phyloP scores from a whole-genome alignment of 257 asterid species.

The Thymus quinquecostatus region DNA sequence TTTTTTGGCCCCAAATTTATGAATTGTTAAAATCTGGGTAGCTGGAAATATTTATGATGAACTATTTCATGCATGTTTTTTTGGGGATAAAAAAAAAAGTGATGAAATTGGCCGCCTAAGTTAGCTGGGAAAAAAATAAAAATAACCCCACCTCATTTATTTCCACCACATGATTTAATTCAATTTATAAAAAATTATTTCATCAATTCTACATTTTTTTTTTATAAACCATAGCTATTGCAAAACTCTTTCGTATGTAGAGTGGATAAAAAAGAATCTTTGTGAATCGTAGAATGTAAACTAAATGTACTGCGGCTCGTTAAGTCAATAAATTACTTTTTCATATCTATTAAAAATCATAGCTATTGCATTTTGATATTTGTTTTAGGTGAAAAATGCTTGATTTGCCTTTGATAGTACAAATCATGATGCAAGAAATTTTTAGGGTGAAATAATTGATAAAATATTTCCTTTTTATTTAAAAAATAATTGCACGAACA shows the following conservation, averaged over 20 bases:
- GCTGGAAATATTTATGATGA: slow-evolving; percentile 38
- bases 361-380: slow-evolving; percentile 16
- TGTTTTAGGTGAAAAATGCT: slow-evolving; percentile 13
- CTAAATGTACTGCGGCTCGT: too few relatives aligned
- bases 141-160: slow-evolving; percentile 44
- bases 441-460: too few relatives aligned
- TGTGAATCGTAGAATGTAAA: too few relatives aligned
- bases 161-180: slow-evolving; percentile 38
- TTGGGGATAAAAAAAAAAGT: background rate
- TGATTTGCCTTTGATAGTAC: slow-evolving; percentile 4
- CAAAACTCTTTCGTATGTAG: background rate
- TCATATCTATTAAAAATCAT: background rate
- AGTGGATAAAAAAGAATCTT: too few relatives aligned
- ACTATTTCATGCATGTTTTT: background rate
- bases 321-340: too few relatives aligned
- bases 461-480: too few relatives aligned
- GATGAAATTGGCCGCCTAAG: slow-evolving; percentile 27
- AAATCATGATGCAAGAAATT: background rate
- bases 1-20: slow-evolving; percentile 1
- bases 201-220: slow-evolving; percentile 7
- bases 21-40: slow-evolving; percentile 29
- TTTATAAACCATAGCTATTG: background rate
- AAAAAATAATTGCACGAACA: too few relatives aligned
- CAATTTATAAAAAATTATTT: background rate
- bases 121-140: slow-evolving; percentile 33